These are phyloP conservation scores for Quercus tomentella DNA, from an alignment of 331 rosid species.

Conservation along the genomic window DNA sequence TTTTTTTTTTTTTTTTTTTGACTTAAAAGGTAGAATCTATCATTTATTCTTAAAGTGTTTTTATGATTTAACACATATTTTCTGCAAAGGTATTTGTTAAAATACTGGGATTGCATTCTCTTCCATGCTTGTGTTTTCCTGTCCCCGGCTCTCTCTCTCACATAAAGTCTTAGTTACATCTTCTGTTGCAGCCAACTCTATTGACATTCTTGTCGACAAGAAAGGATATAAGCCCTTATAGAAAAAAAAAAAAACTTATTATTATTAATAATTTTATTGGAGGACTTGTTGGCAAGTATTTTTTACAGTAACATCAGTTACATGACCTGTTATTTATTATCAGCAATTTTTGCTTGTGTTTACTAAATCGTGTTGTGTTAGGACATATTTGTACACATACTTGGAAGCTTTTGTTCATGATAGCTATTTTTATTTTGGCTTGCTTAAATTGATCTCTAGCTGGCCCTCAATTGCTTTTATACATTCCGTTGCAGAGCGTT, in stretches of 20 bases:
- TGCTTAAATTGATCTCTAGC: not conserved
- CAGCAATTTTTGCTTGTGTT: not conserved
- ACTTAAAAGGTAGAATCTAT: too few relatives aligned
- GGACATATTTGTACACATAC: not conserved
- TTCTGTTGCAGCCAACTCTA: not conserved
- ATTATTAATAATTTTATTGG: too few relatives aligned
- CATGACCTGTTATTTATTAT: not conserved
- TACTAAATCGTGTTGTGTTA: not conserved
- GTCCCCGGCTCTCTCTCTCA: too few relatives aligned
- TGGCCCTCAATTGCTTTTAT: not conserved
- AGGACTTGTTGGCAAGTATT: too few relatives aligned
- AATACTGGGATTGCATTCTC: not conserved
- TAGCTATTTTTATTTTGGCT: not conserved
- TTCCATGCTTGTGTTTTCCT: not conserved
- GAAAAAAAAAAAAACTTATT: too few relatives aligned
- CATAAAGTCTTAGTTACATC: not conserved
- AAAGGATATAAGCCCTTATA: not conserved
- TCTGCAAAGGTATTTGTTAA: not conserved
- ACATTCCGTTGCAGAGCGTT: slow-evolving; percentile 69
- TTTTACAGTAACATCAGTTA: too few relatives aligned
- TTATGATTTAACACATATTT: too few relatives aligned
- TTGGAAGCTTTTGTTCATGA: not conserved
- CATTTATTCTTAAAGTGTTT: too few relatives aligned
- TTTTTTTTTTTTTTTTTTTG: too few relatives aligned
- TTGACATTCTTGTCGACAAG: not conserved